phyloP scores from a whole-genome alignment of 768 basidiomycete species.

The Kwoniella sp. region DNA sequence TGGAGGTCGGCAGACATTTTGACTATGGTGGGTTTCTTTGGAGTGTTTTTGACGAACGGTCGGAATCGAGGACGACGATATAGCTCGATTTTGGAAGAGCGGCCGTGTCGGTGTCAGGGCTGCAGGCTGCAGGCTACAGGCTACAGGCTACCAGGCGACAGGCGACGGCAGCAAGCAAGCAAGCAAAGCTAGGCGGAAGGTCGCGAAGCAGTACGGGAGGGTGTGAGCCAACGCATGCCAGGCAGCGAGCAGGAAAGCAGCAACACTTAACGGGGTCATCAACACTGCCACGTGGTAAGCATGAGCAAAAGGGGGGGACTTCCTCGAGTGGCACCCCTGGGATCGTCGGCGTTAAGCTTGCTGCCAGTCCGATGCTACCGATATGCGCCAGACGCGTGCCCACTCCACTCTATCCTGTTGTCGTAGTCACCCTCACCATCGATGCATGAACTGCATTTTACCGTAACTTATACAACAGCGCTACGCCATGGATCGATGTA shows the following conservation, averaged over 20 bases:
- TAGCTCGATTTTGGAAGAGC: not conserved
- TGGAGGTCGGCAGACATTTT: slow-evolving; percentile 84
- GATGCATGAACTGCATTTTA: too few relatives aligned
- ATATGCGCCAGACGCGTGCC: too few relatives aligned
- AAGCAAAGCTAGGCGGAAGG: not conserved
- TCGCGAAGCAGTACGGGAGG: not conserved
- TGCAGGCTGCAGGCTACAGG: too few relatives aligned
- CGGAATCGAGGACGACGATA: too few relatives aligned
- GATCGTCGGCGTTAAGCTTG: not conserved
- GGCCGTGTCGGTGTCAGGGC: too few relatives aligned
- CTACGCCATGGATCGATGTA: too few relatives aligned
- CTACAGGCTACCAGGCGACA: not conserved
- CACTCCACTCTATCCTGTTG: too few relatives aligned
- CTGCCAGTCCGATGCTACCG: too few relatives aligned
- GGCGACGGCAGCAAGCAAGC: not conserved
- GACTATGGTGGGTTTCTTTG: slow-evolving; percentile 4
- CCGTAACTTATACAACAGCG: too few relatives aligned
- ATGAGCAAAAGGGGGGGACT: not conserved
- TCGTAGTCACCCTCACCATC: too few relatives aligned
- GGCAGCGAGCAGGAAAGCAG: not conserved
- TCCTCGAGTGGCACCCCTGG: not conserved
- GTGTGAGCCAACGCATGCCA: not conserved
- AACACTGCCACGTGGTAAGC: not conserved
- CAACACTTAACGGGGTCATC: not conserved
- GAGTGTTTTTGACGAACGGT: slow-evolving; percentile 3